Percentiles rank a stretch among this genome's conserved stretches.
These are phyloP conservation scores for Saksenaea oblongispora DNA, from an alignment of 371 early-diverging fungal species.

Conservation along the genomic window DNA sequence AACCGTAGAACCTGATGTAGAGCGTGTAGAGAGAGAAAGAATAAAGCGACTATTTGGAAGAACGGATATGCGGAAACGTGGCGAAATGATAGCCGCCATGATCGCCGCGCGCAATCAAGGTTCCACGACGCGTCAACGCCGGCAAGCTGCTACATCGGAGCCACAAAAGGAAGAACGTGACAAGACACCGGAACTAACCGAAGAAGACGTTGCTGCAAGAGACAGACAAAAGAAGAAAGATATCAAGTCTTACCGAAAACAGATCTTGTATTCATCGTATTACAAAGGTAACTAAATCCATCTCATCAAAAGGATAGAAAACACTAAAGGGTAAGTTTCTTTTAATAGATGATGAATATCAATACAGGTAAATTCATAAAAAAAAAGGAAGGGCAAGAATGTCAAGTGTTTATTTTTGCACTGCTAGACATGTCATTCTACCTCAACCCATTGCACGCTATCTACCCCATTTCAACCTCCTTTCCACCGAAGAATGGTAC, in stretches of 20 bases:
- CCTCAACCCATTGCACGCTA: conserved; percentile 13
- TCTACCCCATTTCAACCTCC: conserved; percentile 8
- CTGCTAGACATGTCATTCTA: conserved; percentile 13
- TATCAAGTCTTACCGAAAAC: conserved; percentile 4
- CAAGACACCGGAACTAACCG: neutral
- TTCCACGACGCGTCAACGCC: conserved; percentile 4
- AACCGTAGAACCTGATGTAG: neutral
- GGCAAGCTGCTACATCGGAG: neutral
- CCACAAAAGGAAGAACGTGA: neutral
- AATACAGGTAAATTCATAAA: conserved; percentile 8
- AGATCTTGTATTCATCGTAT: conserved; percentile 8
- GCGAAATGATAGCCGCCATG: conserved; percentile 1
- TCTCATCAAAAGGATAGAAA: neutral
- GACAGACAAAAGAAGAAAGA: conserved; percentile 10
- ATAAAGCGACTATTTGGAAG: conserved; percentile 3
- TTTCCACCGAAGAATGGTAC: conserved; percentile 12
- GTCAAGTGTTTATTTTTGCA: neutral
- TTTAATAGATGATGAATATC: conserved; percentile 15
- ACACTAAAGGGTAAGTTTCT: neutral
- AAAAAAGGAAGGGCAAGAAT: neutral
- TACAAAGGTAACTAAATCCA: conserved; percentile 8
- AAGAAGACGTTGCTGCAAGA: conserved; percentile 9
- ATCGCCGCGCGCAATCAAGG: conserved; percentile 1
- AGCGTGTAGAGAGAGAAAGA: neutral
- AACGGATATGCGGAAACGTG: conserved; percentile 8